phyloP scores from a whole-genome alignment of 345 rosid genomes.

The Rubroshorea leprosula region DNA sequence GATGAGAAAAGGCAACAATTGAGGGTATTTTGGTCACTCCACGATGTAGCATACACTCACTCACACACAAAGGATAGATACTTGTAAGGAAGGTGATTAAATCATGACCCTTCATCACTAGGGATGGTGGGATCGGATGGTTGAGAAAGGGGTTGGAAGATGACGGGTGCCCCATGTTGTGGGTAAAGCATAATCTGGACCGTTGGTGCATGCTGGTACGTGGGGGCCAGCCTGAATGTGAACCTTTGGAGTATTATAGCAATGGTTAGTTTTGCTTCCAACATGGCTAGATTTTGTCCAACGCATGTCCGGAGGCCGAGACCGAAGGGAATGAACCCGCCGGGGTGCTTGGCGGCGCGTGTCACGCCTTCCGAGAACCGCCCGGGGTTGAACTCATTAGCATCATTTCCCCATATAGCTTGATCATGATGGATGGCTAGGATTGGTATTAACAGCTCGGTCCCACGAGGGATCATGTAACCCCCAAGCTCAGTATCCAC shows the following conservation, averaged over 20 bases:
- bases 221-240: conserved; percentile 54
- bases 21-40: background rate
- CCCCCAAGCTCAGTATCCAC: conserved; percentile 66
- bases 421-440: conserved; percentile 73
- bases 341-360: conserved; percentile 65
- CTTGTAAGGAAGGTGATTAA: background rate
- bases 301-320: conserved; percentile 69
- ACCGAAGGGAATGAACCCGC: conserved; percentile 72
- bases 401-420: conserved; percentile 71
- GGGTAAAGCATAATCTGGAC: conserved; percentile 67
- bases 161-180: conserved; percentile 72
- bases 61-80: conserved; percentile 5
- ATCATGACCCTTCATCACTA: conserved; percentile 6
- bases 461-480: conserved; percentile 66
- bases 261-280: conserved; percentile 68
- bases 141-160: conserved; percentile 30
- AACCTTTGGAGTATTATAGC: conserved; percentile 61
- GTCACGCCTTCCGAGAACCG: conserved; percentile 68
- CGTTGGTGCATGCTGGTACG: conserved; percentile 74
- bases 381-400: conserved; percentile 68
- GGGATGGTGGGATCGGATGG: background rate
- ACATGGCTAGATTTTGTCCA: conserved; percentile 73
- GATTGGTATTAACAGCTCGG: conserved; percentile 61
- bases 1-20: too few relatives aligned
- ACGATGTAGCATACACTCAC: background rate